phyloP scores from a whole-genome alignment of 1,139 yeast species.

The Meyerozyma smithsonii region DNA sequence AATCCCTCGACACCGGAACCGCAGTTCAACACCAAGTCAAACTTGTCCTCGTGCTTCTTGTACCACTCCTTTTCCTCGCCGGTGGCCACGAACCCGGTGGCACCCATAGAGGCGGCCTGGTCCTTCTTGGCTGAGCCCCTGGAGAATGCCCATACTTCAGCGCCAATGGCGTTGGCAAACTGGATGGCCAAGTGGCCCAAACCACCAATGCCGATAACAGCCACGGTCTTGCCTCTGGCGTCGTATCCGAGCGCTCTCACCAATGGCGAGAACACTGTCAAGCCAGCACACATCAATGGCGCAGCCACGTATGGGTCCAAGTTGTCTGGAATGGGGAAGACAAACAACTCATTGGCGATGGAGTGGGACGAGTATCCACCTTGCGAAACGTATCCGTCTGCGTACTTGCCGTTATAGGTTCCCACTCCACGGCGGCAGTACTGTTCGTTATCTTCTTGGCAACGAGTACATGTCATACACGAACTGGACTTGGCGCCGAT shows the following conservation, averaged over 20 bases:
- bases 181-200: constrained; percentile 42
- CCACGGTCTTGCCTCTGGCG: constrained; percentile 37
- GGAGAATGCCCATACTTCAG: constrained; percentile 37
- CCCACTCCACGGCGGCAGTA: constrained; percentile 41
- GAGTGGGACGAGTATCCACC: constrained; percentile 63
- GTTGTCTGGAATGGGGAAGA: constrained; percentile 53
- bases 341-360: constrained; percentile 50
- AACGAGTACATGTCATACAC: constrained; percentile 46
- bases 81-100: constrained; percentile 36
- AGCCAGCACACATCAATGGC: constrained; percentile 66
- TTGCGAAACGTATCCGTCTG: constrained; percentile 38
- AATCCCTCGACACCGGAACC: constrained; percentile 38
- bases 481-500: constrained; percentile 52
- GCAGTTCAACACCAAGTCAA: constrained; percentile 48
- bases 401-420: constrained; percentile 38
- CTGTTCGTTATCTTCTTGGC: constrained; percentile 43
- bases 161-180: constrained; percentile 40
- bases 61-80: constrained; percentile 34
- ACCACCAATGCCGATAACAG: constrained; percentile 45
- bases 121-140: constrained; percentile 32
- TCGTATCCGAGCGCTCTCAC: constrained; percentile 27
- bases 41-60: constrained; percentile 23
- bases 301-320: constrained; percentile 47
- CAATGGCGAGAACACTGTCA: constrained; percentile 58
- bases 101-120: constrained; percentile 35